These are phyloP conservation scores for Solidago caesia DNA, from an alignment of 129 eudicot species.

Conservation along the genomic window DNA sequence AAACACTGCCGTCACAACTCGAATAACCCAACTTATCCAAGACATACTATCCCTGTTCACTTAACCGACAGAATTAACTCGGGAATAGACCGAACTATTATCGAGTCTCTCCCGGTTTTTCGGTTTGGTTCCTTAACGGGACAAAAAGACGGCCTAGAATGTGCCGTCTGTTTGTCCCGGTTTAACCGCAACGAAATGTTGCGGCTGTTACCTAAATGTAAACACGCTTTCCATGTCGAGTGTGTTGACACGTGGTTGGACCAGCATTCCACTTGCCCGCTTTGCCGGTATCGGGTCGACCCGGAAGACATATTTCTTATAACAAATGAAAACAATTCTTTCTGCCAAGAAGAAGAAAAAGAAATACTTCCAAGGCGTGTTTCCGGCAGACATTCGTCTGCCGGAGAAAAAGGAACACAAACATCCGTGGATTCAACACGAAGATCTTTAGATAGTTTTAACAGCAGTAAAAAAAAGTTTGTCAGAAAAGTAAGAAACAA, in stretches of 20 bases:
- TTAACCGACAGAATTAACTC: slow-evolving; percentile 42
- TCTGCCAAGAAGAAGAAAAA: slow-evolving; percentile 7
- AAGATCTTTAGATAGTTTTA: slow-evolving; percentile 39
- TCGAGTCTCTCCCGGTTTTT: slow-evolving; percentile 72
- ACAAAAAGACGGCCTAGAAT: slow-evolving; percentile 77
- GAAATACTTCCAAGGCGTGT: slow-evolving; percentile 32
- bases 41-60: not conserved
- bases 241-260: slow-evolving; percentile 97
- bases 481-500: slow-evolving; percentile 3
- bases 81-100: slow-evolving; percentile 63
- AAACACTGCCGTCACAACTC: slow-evolving; percentile 55
- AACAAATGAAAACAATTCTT: slow-evolving; percentile 14
- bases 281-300: slow-evolving; percentile 81
- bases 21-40: not conserved
- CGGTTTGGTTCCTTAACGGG: slow-evolving; percentile 74
- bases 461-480: not conserved
- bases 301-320: slow-evolving; percentile 75
- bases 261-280: slow-evolving; percentile 91
- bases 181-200: slow-evolving; percentile 65
- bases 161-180: slow-evolving; percentile 74
- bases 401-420: slow-evolving; percentile 41
- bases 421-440: slow-evolving; percentile 14
- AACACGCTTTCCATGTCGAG: slow-evolving; percentile 88
- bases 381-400: slow-evolving; percentile 72
- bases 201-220: slow-evolving; percentile 76